Evolutionary conservation across 2,329 filamentous ascomycete species (phyloP), one percentile per base, ranked within the genome.

Genomic region (Pseudogymnoascus sp.): DNA sequence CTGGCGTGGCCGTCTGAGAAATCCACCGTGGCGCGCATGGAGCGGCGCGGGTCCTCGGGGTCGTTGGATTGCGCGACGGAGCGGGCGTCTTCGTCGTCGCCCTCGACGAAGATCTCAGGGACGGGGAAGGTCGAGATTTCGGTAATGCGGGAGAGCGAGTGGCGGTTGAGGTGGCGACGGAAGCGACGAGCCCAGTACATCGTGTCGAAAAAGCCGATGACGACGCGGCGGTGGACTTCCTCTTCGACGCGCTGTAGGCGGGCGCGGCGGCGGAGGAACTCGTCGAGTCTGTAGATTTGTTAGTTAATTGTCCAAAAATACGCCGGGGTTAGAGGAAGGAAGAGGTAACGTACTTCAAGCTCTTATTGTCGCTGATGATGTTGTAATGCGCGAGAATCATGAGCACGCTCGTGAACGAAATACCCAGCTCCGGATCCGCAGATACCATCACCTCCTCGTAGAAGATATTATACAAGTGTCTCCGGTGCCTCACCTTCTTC

Each of bases 341-440:
- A 20, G 20, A 67, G n/a, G 25, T 47, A 50, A 74, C 77, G 71
- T 77, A 89, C 87, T 83, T 87, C 70, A 99, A 77, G 74, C 91
- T 96, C 79, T 97, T 97, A 77, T 88, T 97, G 74, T 99, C 94
- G 67, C 88, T 96, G 72, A 99, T 99, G 70, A 99, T 91, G 70
- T 97, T 99, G 80, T 99, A 96, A 74, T 99, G 94, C 34, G 95
- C 93, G 62, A 99, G 79, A 63, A 96, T 95, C 88, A 99, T 94
- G 59, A 99, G 80, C 20, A 97, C 88, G 6, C 88, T 87, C 2
- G 91, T 94, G 73, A 99, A 99, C 0, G 90, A 88, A 63, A 99
- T 95, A 57, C 94, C 94, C 64, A 84, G 83, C 69, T 95, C 90
- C 1, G 88, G 89, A 72, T 99, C 92, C 4, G 92, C 91, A 4